Base-by-base conservation (phyloP, 257 asterid genomes). In the Knoxia roxburghii region DNA sequence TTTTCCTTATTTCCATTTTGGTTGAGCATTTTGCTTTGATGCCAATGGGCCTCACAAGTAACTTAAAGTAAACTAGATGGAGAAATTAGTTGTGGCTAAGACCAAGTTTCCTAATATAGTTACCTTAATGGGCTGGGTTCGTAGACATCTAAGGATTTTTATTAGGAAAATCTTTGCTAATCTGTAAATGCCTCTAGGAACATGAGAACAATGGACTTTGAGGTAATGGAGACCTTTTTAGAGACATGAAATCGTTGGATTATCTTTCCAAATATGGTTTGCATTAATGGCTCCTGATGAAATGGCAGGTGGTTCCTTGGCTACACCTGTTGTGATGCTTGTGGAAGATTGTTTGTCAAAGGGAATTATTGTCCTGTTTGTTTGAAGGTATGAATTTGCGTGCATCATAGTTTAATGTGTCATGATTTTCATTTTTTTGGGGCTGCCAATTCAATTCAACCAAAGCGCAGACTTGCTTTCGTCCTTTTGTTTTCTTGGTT, bases 311-410 rank as follows among this genome's bases (percentile, higher is more conserved):
- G 99, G 99, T 89, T 90, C 83, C 82, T 90, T 82, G 99, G 98
- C 61, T 85, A 90, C 77, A 90, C 99, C 62, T 94, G 98, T 67
- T 94, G 99, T 79, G 99, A 94, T 86, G 99, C 99, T 74, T 94
- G 99, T 61, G 99, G 99, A 73, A 90, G 98, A 82, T 83, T 94
- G 77, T 94, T 94, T 73, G 82, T 84, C 75, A 94, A 90, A 79
- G 97, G 95, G 73, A 90, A 94, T 72, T 94, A 90, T 64, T 90
- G 99, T 77, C 98, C 96, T 35, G 98, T 94, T 77, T 94, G 99
- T 80, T 82, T 94, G 78, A 94, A 85, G 98, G 99, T 90, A 80
- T 56, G 70, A 7, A 3, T 15, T 35, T 20, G 35, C 26, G 48
- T 24, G 13, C 26, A 13, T 73, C 61, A 2, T 11, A 40, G 43